Percentiles rank a stretch among this genome's conserved stretches.
These are phyloP conservation scores for Yarrowia sp. DNA, from an alignment of 805 yeast species.

Conservation along the genomic window DNA sequence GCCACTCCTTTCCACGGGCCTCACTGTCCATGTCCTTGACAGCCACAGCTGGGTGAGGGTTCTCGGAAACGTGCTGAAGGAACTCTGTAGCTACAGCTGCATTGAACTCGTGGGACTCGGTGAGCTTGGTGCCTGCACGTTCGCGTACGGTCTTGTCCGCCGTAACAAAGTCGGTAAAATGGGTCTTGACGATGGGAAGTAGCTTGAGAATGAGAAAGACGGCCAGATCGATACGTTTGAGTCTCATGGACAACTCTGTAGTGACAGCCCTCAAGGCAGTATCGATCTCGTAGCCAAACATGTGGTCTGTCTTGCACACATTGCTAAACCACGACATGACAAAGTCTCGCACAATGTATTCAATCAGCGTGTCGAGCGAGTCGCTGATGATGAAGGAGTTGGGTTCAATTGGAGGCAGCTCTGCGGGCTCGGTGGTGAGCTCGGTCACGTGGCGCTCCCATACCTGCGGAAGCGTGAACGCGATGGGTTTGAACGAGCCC, in stretches of 20 bases:
- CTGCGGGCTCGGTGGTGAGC: constrained; percentile 12
- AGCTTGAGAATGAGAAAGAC: constrained; percentile 54
- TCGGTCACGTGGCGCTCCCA: constrained; percentile 15
- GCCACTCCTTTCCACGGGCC: constrained; percentile 47
- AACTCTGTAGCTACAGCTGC: constrained; percentile 46
- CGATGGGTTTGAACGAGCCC: constrained; percentile 1
- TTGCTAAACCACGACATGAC: constrained; percentile 52
- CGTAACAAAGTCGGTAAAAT: constrained; percentile 49
- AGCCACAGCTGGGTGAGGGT: constrained; percentile 57
- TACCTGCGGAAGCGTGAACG: background rate
- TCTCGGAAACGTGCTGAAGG: constrained; percentile 41
- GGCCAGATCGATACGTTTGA: constrained; percentile 50
- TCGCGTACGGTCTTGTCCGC: constrained; percentile 41
- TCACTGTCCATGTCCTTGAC: constrained; percentile 40
- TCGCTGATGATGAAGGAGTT: constrained; percentile 54
- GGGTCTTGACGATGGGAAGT: constrained; percentile 64
- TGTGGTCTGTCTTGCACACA: constrained; percentile 43
- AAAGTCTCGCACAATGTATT: constrained; percentile 50
- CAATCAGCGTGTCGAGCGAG: constrained; percentile 49
- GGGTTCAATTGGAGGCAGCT: constrained; percentile 38
- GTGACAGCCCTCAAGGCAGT: constrained; percentile 46
- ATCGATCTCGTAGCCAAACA: constrained; percentile 46
- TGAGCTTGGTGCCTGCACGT: constrained; percentile 33
- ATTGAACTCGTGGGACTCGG: constrained; percentile 42
- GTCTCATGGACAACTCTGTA: constrained; percentile 43